A percentile compares a stretch with the other conserved stretches of the same genome.
phyloP scores from a whole-genome alignment of 257 asterid genomes.

The Solanum tarijense region DNA sequence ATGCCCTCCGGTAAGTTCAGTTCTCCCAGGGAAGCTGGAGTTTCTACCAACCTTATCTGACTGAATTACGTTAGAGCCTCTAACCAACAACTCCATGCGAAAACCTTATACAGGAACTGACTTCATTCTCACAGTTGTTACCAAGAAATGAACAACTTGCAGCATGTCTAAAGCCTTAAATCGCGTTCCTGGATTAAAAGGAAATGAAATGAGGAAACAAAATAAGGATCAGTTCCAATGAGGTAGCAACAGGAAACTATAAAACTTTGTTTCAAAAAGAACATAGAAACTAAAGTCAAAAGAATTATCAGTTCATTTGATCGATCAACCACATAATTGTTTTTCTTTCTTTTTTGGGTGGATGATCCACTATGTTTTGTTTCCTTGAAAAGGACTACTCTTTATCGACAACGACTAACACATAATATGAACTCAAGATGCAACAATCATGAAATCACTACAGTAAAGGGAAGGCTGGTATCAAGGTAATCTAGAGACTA shows the following conservation, averaged over 20 bases:
- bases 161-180: neutral
- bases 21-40: neutral
- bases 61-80: neutral
- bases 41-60: neutral
- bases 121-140: neutral
- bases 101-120: neutral
- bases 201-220: neutral
- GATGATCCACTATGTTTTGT: conserved; percentile 46
- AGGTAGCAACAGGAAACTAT: neutral
- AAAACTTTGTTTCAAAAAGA: neutral
- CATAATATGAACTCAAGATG: conserved; percentile 11
- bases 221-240: neutral
- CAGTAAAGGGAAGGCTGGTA: neutral
- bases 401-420: conserved; percentile 7
- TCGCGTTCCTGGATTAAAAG: neutral
- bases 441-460: conserved; percentile 15
- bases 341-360: conserved; percentile 27
- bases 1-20: neutral
- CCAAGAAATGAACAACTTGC: neutral
- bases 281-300: neutral
- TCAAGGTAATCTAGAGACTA: neutral
- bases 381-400: conserved; percentile 15
- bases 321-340: conserved; percentile 26
- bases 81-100: neutral
- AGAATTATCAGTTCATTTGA: conserved; percentile 7